Base-by-base conservation (phyloP, 2,329 filamentous ascomycete species). In the Metarhizium sp. region DNA sequence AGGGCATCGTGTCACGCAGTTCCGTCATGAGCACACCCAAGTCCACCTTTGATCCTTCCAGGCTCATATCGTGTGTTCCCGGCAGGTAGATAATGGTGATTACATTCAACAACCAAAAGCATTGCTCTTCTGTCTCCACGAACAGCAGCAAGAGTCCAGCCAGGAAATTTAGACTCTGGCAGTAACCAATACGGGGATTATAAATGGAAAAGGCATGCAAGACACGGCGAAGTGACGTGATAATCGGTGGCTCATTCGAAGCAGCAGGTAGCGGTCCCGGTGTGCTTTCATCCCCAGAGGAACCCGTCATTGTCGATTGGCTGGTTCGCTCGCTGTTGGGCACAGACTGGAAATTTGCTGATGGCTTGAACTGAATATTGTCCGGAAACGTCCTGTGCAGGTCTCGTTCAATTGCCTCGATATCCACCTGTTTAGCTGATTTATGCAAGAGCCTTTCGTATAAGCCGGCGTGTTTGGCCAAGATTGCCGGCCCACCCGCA, bases 301-400 rank as follows among this genome's bases (percentile, higher is more conserved):
- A 66, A 52, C 63, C 62, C n/a, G 65, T 63, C 60, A 63, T 65
- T 32, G 67, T 76, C 40, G 70, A 71, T 58, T 69, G 71, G 59
- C 67, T 74, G 50, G 63, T 64, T 51, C 67, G 65, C 52, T 61
- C 60, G 55, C 67, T 71, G 56, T 63, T 63, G 3, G 67, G 64
- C 25, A 63, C 55, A 16, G 64, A 71, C 47, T 65, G 72, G 63
- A 63, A 52, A 20, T 66, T 58, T n/a, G 65, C 65, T 10, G 66
- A 68, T 10, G 90, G 88, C 64, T 94, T 94, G 74, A 96, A 97
- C 60, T 84, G 85, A 55, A 95, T 79, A 63, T 97, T 96, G 73
- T 97, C 92, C 0, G 92, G 92, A 65, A 96, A 97, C 0, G 92
- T 96, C 45, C 92, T 84, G 71, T 96, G 89, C 25, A 97, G 76